Conservation (phyloP, 257 asterid species). For the Solanum lycopersicoides region DNA sequence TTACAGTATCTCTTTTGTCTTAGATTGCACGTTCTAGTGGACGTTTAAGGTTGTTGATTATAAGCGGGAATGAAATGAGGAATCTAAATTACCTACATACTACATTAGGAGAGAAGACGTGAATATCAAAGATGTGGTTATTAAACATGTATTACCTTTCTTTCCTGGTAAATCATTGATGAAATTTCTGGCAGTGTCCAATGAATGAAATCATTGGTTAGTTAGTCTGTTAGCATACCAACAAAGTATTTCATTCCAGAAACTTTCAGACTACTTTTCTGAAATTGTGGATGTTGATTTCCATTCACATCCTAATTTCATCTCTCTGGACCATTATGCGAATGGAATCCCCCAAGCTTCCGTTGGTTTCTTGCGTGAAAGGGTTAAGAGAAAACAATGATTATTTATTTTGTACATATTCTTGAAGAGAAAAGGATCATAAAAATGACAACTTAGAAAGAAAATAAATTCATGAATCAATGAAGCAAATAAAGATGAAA, state of each 20-base stretch:
- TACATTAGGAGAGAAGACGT: not conserved
- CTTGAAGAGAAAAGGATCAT: too few species aligned
- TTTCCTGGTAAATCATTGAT: constrained; percentile 37
- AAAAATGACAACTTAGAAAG: too few species aligned
- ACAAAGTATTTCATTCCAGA: constrained; percentile 26
- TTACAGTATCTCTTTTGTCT: not conserved
- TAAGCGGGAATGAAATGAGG: not conserved
- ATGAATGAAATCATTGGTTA: constrained; percentile 29
- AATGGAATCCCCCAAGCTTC: constrained; percentile 22
- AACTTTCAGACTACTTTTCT: constrained; percentile 28
- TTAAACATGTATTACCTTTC: constrained; percentile 13
- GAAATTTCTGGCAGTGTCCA: constrained; percentile 26
- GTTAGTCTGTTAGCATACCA: constrained; percentile 16
- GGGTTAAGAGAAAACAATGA: not conserved
- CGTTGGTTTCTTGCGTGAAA: constrained; percentile 13
- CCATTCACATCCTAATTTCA: not conserved
- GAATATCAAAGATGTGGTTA: constrained; percentile 7
- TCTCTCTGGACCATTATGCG: not conserved
- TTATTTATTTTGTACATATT: too few species aligned
- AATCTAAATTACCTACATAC: not conserved
- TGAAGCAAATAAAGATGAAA: too few species aligned
- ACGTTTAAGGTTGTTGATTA: too few species aligned
- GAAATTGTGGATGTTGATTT: not conserved
- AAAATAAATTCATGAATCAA: too few species aligned
- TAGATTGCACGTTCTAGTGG: not conserved